phyloP scores from a whole-genome alignment of 2,329 filamentous ascomycete species.

The Colletotrichum shisoi region DNA sequence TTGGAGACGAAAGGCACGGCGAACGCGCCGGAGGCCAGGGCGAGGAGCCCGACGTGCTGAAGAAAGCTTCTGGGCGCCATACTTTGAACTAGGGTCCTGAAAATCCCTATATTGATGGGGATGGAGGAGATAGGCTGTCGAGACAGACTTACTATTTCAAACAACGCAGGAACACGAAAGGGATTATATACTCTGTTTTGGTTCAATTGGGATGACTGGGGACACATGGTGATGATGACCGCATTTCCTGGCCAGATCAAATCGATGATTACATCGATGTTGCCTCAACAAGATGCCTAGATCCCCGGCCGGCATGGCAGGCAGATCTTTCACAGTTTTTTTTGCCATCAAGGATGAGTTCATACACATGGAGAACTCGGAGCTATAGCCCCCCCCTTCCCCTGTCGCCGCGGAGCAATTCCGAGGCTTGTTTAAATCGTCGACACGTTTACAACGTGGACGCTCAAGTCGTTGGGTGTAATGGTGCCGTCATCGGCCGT shows the following conservation, averaged over 20 bases:
- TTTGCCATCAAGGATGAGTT: neutral
- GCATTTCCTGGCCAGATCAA: neutral
- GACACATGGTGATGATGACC: neutral
- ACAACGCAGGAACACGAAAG: neutral
- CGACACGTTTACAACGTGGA: neutral
- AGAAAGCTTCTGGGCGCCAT: constrained; percentile 27
- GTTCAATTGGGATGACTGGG: fast-evolving
- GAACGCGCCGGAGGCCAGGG: constrained; percentile 34
- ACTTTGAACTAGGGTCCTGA: neutral
- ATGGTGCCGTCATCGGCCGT: constrained; percentile 32
- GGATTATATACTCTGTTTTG: constrained; percentile 17
- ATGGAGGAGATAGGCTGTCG: neutral
- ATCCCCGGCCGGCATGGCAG: neutral
- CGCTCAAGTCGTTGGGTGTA: constrained; percentile 30
- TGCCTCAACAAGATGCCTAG: neutral
- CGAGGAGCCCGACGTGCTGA: constrained; percentile 38
- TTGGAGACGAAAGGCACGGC: constrained; percentile 50
- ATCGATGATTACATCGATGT: neutral
- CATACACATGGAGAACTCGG: neutral
- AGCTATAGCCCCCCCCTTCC: neutral
- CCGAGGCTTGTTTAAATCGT: neutral
- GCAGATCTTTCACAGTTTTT: neutral
- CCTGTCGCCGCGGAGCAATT: neutral
- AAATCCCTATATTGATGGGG: neutral
- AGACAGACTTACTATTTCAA: too few relatives aligned